Percentiles rank a stretch among this genome's conserved stretches.
phyloP scores from a whole-genome alignment of 2,329 filamentous ascomycete species.

The Daldinia eschscholtzii region DNA sequence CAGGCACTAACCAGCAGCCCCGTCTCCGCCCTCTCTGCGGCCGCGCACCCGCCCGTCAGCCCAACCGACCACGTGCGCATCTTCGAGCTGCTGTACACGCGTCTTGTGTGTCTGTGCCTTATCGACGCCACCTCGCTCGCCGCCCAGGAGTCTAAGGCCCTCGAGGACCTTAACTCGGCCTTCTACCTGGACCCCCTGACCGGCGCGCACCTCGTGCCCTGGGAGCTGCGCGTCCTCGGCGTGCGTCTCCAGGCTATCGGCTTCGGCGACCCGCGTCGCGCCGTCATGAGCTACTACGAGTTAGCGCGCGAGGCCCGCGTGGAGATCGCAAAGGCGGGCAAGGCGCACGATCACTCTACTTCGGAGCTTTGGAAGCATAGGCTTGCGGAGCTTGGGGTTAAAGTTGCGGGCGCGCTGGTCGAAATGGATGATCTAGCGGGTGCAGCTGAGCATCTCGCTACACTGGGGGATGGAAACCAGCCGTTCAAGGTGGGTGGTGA shows the following conservation, averaged over 20 bases:
- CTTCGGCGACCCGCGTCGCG: constrained; percentile 84
- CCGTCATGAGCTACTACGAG: constrained; percentile 92
- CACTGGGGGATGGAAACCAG: constrained; percentile 58
- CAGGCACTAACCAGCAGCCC: constrained; percentile 69
- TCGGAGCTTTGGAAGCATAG: constrained; percentile 77
- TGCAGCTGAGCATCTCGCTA: constrained; percentile 78
- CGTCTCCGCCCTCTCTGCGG: constrained; percentile 53
- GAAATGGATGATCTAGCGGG: constrained; percentile 91
- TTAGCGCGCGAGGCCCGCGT: constrained; percentile 81
- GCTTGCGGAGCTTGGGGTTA: constrained; percentile 79
- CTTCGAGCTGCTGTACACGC: constrained; percentile 82
- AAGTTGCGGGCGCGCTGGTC: constrained; percentile 75
- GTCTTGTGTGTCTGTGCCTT: constrained; percentile 84
- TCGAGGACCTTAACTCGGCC: constrained; percentile 71
- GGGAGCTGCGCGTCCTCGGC: constrained; percentile 85
- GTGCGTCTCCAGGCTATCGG: constrained; percentile 88
- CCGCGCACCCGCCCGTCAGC: constrained; percentile 54
- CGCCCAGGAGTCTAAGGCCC: constrained; percentile 73
- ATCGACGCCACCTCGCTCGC: constrained; percentile 79
- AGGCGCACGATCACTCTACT: constrained; percentile 64
- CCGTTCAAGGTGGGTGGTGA: constrained; percentile 51
- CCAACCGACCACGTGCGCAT: constrained; percentile 74
- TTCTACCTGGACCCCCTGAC: constrained; percentile 69
- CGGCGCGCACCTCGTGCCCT: constrained; percentile 79
- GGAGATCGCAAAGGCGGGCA: constrained; percentile 64